Conservation (phyloP, 345 rosid species). For the Sisymbrium irio region DNA sequence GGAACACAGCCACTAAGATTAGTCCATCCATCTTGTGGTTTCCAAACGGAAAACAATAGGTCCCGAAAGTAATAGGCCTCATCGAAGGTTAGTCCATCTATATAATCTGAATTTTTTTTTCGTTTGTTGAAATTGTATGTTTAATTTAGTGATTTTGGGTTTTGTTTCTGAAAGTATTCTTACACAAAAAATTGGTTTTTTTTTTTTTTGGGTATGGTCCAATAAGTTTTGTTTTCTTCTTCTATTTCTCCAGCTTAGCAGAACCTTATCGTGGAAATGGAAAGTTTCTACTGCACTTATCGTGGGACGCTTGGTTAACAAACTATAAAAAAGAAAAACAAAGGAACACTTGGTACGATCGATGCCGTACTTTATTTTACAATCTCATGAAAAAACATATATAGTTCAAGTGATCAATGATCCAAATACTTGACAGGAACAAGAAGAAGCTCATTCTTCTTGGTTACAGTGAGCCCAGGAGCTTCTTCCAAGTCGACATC, state of each 20-base stretch:
- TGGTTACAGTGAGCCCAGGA: constrained; percentile 29
- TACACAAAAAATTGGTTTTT: neutral
- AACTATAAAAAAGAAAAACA: neutral
- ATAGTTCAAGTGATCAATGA: neutral
- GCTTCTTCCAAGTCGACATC: constrained; percentile 43
- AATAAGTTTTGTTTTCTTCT: neutral
- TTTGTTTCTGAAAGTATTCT: neutral
- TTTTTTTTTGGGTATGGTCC: no score
- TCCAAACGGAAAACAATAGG: no score
- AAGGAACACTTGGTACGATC: neutral
- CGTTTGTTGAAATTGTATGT: no score
- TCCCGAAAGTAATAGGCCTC: no score
- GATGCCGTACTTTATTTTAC: neutral
- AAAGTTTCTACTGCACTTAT: neutral
- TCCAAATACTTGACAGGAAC: constrained; percentile 26
- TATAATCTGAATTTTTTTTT: no score
- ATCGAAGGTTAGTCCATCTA: no score
- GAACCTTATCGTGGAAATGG: no score
- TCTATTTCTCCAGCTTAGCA: neutral
- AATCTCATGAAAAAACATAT: neutral
- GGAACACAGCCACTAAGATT: no score
- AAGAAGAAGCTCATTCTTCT: constrained; percentile 31
- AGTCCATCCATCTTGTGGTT: no score
- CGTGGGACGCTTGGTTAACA: neutral
- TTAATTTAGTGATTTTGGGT: neutral